These are phyloP conservation scores for Ceratobasidium sp. DNA, from an alignment of 1,284 basidiomycete species.

Conservation along the genomic window DNA sequence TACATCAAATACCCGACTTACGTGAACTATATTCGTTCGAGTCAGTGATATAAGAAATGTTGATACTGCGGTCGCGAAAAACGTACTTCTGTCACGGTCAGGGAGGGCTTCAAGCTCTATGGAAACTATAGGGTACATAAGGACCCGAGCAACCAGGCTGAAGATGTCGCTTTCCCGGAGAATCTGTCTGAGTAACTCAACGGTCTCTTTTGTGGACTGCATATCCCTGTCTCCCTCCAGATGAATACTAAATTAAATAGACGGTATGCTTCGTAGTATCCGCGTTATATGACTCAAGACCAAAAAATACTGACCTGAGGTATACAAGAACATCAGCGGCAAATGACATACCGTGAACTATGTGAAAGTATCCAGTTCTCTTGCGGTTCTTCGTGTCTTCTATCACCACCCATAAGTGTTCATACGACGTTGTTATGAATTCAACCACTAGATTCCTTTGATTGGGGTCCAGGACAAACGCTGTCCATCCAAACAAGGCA, in stretches of 20 bases:
- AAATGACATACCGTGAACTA: no score
- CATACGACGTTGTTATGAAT: neutral
- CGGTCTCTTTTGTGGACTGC: neutral
- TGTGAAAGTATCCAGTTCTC: no score
- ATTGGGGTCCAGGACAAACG: no score
- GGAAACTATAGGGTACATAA: neutral
- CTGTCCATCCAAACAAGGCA: no score
- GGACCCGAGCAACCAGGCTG: neutral
- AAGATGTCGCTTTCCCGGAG: neutral
- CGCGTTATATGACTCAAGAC: neutral
- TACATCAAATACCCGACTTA: no score
- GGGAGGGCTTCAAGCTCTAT: no score
- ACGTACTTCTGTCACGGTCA: no score
- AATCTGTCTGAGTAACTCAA: neutral
- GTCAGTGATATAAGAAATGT: no score
- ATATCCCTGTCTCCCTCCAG: neutral
- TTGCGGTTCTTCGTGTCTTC: no score
- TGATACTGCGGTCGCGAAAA: no score
- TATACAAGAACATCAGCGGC: neutral
- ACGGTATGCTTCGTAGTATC: neutral
- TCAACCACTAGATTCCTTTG: neutral
- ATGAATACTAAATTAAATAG: neutral
- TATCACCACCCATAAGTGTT: neutral
- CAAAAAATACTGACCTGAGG: neutral
- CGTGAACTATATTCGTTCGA: no score